phyloP scores from a whole-genome alignment of 257 asterid species.

The Primulina tabacum region DNA sequence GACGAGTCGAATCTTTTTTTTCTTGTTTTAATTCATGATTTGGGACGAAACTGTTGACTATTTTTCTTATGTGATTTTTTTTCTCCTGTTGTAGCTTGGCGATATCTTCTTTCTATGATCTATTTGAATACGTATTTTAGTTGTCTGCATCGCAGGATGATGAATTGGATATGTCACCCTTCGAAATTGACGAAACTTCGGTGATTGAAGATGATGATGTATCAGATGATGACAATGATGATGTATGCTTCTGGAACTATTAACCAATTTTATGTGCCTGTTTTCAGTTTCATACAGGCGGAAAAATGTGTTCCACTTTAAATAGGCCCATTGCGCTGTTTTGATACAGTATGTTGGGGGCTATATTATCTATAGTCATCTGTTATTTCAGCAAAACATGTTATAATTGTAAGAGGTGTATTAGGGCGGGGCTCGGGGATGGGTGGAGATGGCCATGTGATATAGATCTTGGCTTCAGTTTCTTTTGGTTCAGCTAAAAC shows the following conservation, averaged over 20 bases:
- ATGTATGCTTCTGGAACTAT: constrained; percentile 46
- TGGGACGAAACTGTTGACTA: background rate
- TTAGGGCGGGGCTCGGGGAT: background rate
- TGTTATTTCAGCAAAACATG: background rate
- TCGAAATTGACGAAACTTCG: constrained; percentile 81
- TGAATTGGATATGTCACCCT: constrained; percentile 76
- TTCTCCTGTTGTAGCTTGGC: background rate
- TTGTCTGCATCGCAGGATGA: constrained; percentile 65
- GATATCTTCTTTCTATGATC: background rate
- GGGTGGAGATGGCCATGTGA: background rate
- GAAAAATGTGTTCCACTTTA: constrained; percentile 5
- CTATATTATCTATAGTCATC: background rate
- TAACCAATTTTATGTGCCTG: constrained; percentile 1
- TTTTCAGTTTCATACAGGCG: constrained; percentile 1
- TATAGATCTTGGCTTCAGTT: background rate
- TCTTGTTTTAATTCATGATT: background rate
- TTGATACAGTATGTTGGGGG: background rate
- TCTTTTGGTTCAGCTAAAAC: background rate
- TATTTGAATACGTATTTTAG: constrained; percentile 6
- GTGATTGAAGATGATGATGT: constrained; percentile 96
- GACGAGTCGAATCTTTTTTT: background rate
- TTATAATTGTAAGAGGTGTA: background rate
- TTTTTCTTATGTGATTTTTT: constrained; percentile 11
- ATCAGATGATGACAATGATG: constrained; percentile 82
- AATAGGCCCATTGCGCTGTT: constrained; percentile 1